These are phyloP conservation scores for Ascochyta pisi DNA, from an alignment of 2,329 filamentous ascomycete species.

Conservation along the genomic window DNA sequence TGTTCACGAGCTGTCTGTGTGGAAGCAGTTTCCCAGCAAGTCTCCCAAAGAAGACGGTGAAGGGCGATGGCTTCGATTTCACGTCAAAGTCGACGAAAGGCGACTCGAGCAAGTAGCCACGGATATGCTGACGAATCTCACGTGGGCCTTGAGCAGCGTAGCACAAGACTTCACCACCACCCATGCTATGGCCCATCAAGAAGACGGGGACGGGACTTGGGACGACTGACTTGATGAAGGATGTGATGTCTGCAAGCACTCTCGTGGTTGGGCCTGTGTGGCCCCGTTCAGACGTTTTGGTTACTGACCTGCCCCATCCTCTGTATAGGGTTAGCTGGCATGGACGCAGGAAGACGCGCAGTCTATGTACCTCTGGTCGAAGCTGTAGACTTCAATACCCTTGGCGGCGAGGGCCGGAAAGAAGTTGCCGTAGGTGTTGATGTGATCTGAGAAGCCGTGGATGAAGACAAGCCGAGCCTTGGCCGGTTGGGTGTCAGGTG, in stretches of 20 bases:
- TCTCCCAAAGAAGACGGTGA: constrained; percentile 71
- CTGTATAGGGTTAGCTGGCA: constrained; percentile 38
- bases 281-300: constrained; percentile 67
- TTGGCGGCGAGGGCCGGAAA: constrained; percentile 72
- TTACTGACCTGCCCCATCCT: constrained; percentile 83
- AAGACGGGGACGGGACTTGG: constrained; percentile 69
- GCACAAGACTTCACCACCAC: constrained; percentile 77
- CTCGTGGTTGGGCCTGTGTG: constrained; percentile 74
- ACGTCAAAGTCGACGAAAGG: constrained; percentile 79
- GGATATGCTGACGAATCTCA: constrained; percentile 65
- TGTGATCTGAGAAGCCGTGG: constrained; percentile 79
- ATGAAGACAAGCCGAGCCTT: constrained; percentile 80
- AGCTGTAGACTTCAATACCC: constrained; percentile 77
- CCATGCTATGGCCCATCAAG: constrained; percentile 91
- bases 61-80: constrained; percentile 65
- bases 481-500: constrained; percentile 59
- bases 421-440: constrained; percentile 77
- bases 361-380: constrained; percentile 72
- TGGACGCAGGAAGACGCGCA: not conserved
- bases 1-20: constrained; percentile 68
- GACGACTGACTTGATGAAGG: constrained; percentile 71
- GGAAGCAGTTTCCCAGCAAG: constrained; percentile 74
- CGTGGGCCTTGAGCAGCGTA: constrained; percentile 57
- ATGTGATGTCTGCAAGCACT: constrained; percentile 79
- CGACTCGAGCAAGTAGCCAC: constrained; percentile 77